Conservation (phyloP, 306 rosid genomes). For the Sindora glabra region DNA sequence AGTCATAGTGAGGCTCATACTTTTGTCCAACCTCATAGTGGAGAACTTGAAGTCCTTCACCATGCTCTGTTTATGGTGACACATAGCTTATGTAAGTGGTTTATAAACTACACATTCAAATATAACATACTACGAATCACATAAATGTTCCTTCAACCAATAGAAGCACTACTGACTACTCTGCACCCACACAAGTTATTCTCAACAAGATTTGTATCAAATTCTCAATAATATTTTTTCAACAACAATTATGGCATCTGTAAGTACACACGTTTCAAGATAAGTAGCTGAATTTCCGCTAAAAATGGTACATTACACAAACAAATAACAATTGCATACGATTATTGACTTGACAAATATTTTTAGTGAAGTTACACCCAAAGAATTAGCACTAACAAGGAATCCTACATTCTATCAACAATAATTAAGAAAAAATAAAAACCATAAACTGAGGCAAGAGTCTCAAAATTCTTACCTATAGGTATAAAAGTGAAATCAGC, state of each 20-base stretch:
- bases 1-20: conserved; percentile 96
- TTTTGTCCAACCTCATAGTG: conserved; percentile 99
- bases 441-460: conserved; percentile 7
- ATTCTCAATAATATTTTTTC: not conserved
- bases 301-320: not conserved
- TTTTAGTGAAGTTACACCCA: not conserved
- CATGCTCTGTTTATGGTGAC: conserved; percentile 60
- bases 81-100: conserved; percentile 11
- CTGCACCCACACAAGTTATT: not conserved
- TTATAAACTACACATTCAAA: conserved; percentile 7
- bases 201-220: conserved; percentile 5
- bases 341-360: not conserved
- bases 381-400: not conserved
- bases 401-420: not conserved
- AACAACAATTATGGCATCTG: not conserved
- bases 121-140: conserved; percentile 12
- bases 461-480: conserved; percentile 44
- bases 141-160: not conserved
- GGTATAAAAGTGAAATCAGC: conserved; percentile 88
- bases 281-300: not conserved
- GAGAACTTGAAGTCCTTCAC: conserved; percentile 98
- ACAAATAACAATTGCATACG: not conserved
- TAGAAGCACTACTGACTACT: not conserved
- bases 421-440: not conserved
- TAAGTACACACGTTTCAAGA: conserved; percentile 3